Percentiles rank a stretch among this genome's conserved stretches.
These are phyloP conservation scores for Backusella westeae DNA, from an alignment of 192 early-diverging fungal genomes.

Conservation along the genomic window DNA sequence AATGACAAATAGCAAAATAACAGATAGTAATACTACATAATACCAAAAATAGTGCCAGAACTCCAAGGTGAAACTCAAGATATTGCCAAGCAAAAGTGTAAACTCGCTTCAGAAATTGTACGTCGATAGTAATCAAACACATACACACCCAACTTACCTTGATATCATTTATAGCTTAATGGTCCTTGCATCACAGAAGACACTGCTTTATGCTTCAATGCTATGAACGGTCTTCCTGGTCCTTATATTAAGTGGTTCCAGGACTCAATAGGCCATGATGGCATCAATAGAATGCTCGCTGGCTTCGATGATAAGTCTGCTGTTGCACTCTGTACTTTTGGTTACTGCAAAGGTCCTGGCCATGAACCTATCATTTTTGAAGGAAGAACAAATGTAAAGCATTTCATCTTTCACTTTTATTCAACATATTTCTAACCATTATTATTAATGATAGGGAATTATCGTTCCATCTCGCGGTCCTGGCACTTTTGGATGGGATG, in stretches of 20 bases:
- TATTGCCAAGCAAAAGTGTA: constrained; percentile 80
- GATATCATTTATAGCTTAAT: constrained; percentile 42
- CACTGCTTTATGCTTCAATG: constrained; percentile 92
- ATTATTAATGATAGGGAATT: constrained; percentile 46
- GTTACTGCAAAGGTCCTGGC: constrained; percentile 79
- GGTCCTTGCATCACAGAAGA: constrained; percentile 90
- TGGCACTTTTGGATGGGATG: constrained; percentile 92
- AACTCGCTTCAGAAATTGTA: constrained; percentile 65
- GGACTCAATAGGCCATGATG: constrained; percentile 72
- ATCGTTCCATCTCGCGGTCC: constrained; percentile 89
- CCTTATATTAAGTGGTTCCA: constrained; percentile 98
- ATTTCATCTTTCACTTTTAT: not conserved
- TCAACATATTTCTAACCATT: not conserved
- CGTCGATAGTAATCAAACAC: not conserved
- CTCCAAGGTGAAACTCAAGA: constrained; percentile 83
- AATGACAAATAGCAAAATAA: not conserved
- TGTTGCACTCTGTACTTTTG: constrained; percentile 90
- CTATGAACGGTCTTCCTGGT: constrained; percentile 89
- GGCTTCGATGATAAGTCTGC: constrained; percentile 91
- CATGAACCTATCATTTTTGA: constrained; percentile 87
- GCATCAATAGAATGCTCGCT: constrained; percentile 77
- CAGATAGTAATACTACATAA: not conserved
- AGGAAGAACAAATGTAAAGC: constrained; percentile 63
- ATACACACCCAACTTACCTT: not conserved
- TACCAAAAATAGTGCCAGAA: constrained; percentile 67